These are phyloP conservation scores for Aspergillus novoparasiticus DNA, from an alignment of 2,329 filamentous ascomycete genomes.

Conservation along the genomic window DNA sequence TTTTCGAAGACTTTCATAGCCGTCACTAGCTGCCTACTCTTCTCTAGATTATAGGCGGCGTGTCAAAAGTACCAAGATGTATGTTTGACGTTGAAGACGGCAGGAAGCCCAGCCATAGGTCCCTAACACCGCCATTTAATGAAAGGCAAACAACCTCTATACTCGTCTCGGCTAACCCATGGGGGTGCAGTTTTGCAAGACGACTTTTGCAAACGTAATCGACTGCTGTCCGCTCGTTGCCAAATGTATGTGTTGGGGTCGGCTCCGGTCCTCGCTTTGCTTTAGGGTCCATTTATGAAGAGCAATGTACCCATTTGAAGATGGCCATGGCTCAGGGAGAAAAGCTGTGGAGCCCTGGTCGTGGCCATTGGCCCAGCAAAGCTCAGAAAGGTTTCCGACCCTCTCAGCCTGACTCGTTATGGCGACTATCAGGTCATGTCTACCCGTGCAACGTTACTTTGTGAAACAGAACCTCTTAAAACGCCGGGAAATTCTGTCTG, in stretches of 20 bases:
- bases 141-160: conserved; percentile 33
- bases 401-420: conserved; percentile 25
- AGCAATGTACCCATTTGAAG: conserved; percentile 11
- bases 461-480: conserved; percentile 39
- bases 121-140: conserved; percentile 14
- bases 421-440: conserved; percentile 32
- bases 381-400: conserved; percentile 8
- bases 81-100: conserved; percentile 28
- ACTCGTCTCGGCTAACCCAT: conserved; percentile 21
- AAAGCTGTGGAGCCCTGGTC: conserved; percentile 8
- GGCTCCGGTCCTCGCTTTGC: conserved; percentile 9
- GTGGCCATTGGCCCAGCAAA: conserved; percentile 22
- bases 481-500: conserved; percentile 26
- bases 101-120: conserved; percentile 28
- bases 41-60: not conserved
- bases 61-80: conserved; percentile 24
- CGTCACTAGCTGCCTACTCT: not conserved
- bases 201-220: conserved; percentile 35
- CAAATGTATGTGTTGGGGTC: conserved; percentile 4
- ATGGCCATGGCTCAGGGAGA: conserved; percentile 9
- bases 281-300: not conserved
- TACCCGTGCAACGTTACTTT: conserved; percentile 42
- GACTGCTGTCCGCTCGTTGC: conserved; percentile 27
- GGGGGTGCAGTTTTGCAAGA: conserved; percentile 21
- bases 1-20: not conserved